phyloP scores from a whole-genome alignment of 202 grass and related monocot genomes.

The Hordeum pubiflorum region DNA sequence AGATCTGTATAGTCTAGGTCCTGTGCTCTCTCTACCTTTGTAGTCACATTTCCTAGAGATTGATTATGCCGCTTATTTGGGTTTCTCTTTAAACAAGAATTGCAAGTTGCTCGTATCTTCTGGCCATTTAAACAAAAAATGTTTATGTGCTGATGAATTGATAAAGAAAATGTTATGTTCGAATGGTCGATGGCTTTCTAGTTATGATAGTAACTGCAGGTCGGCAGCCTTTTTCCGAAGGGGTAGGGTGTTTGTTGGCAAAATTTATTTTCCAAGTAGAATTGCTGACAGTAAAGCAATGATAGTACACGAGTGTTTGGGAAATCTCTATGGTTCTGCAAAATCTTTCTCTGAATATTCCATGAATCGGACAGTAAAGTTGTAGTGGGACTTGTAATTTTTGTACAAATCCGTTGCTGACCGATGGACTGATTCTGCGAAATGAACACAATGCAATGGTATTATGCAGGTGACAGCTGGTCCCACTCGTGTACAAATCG shows the following conservation, averaged over 20 bases:
- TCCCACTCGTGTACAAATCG: constrained; percentile 84
- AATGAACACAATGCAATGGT: not conserved
- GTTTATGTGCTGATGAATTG: not conserved
- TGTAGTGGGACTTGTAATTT: not conserved
- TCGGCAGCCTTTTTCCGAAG: not conserved
- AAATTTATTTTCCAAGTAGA: not conserved
- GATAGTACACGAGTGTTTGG: not conserved
- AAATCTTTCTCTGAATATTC: not conserved
- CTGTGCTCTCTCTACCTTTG: not conserved
- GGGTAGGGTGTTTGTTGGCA: not conserved
- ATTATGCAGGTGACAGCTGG: constrained; percentile 79
- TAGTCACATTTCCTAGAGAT: not conserved
- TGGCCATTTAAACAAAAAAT: not conserved
- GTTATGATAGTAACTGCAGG: not conserved
- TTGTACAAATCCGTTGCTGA: not conserved
- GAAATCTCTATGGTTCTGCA: not conserved
- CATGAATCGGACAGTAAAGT: not conserved
- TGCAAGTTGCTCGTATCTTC: not conserved
- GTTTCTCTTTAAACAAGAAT: not conserved
- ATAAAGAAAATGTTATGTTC: not conserved
- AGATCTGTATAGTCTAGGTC: not conserved
- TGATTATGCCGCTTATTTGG: not conserved
- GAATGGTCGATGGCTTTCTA: not conserved
- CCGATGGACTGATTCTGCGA: not conserved
- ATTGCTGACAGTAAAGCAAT: not conserved